These are phyloP conservation scores for Diaporthe sp. DNA, from an alignment of 2,329 filamentous ascomycete species.

Conservation along the genomic window DNA sequence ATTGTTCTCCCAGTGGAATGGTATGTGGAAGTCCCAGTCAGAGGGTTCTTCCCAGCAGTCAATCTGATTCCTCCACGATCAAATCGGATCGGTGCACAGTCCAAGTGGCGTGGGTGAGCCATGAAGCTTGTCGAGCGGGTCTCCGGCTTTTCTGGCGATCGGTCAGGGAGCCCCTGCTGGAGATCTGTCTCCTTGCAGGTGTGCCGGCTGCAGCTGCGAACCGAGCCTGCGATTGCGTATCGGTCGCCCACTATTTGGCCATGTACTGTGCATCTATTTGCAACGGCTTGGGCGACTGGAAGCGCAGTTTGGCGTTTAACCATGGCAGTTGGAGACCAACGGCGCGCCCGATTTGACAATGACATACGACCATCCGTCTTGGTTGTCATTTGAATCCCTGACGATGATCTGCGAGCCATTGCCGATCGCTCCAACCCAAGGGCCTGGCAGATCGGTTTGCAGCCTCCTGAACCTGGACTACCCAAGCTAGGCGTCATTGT, in stretches of 20 bases:
- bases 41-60: neutral
- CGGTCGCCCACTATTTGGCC: neutral
- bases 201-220: neutral
- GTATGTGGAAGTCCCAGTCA: no score
- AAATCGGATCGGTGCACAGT: conserved; percentile 30
- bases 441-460: conserved; percentile 31
- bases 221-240: neutral
- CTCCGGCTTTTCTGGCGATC: conserved; percentile 21
- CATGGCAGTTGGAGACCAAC: neutral
- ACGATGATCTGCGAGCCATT: conserved; percentile 34
- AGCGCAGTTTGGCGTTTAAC: neutral
- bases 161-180: conserved; percentile 27
- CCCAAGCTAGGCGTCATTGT: conserved; percentile 26
- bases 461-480: conserved; percentile 5
- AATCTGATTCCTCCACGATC: neutral
- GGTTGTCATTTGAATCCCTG: conserved; percentile 34
- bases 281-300: neutral
- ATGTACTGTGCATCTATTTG: neutral
- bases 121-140: conserved; percentile 33
- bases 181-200: conserved; percentile 14
- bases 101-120: conserved; percentile 16
- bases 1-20: neutral
- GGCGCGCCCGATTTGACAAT: conserved; percentile 14
- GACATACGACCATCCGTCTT: neutral
- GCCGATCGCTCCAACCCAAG: conserved; percentile 34